Base-by-base conservation (phyloP, 495 filamentous ascomycete species). In the Xylaria telfairii region DNA sequence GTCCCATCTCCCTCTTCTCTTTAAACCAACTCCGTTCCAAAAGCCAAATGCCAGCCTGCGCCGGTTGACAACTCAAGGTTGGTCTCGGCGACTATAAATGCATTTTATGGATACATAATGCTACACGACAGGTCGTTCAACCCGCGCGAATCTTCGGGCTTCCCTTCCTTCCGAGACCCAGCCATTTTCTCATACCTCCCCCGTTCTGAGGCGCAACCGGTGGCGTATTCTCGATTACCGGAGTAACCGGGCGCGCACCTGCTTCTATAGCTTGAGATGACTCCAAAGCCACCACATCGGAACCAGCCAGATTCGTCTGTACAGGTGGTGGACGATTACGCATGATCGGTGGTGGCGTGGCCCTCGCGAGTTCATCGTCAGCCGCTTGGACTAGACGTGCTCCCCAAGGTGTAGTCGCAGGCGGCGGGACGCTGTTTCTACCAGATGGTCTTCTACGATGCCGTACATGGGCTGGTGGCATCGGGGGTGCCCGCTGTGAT, bases 341-440 rank as follows among this genome's bases (percentile, higher is more conserved):
- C 69, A 80, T 62, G 57, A 86, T 86, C 0, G 84, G 84, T 4
- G 84, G 83, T 32, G 84, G 84, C 12, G 84, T 85, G 17, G 82
- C 81, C 12, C 83, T 80, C 4, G 75, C 70, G 4, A 75, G 60
- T 26, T 74, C 67, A 17, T 82, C 79, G 6, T 79, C 82, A 4
- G 69, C 65, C 7, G 74, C 49, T 0, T 67, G 72, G 0, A 64
- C 47, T 7, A 74, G 73, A 3, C 73, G 71, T 66, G 30, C 26
- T 7, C 30, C 37, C 71, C 76, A 78, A 12, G 76, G 75, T 70
- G 72, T 75, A 3, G 71, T 72, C 37, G 68, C 49, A 41, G 76
- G 73, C 2, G 74, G 73, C 9, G 76, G 76, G 32, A 77, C 75
- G 62, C 73, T 78, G 34, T 51, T 76, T 49, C 75, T 72, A 59